phyloP scores from a whole-genome alignment of 495 filamentous ascomycete genomes.

The Podospora appendiculata region DNA sequence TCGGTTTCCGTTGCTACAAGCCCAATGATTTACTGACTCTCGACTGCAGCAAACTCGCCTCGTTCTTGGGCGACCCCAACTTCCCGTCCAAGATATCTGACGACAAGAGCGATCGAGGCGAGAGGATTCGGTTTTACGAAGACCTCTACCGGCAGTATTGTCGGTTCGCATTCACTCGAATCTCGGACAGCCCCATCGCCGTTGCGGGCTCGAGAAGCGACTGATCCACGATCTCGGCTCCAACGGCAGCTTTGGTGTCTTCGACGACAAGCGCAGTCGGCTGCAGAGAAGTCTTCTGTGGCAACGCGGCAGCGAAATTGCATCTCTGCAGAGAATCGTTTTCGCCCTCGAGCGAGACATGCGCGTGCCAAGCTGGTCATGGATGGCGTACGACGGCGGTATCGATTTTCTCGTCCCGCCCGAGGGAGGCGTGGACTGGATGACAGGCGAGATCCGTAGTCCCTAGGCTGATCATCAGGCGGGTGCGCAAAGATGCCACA shows the following conservation, averaged over 20 bases:
- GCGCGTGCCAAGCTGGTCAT: slow-evolving; percentile 2
- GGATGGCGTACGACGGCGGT: slow-evolving; percentile 5
- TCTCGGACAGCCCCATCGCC: slow-evolving; percentile 19
- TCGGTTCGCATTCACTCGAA: slow-evolving; percentile 12
- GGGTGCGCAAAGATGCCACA: too few species aligned
- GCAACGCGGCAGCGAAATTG: neutral
- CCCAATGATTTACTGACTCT: neutral
- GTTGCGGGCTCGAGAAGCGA: slow-evolving; percentile 21
- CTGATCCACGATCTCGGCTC: slow-evolving; percentile 11
- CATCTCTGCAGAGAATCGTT: too few species aligned
- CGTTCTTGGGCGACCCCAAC: slow-evolving; percentile 24
- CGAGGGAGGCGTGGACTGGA: neutral
- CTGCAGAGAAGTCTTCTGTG: slow-evolving; percentile 15
- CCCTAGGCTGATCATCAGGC: too few species aligned
- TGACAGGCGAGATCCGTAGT: neutral
- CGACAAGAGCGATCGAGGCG: slow-evolving; percentile 1
- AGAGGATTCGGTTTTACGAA: slow-evolving; percentile 16
- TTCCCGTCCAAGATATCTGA: slow-evolving; percentile 16
- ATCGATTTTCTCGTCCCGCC: neutral
- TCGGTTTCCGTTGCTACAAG: neutral
- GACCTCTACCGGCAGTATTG: slow-evolving; percentile 23
- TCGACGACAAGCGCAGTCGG: slow-evolving; percentile 4
- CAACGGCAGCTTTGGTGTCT: slow-evolving; percentile 12
- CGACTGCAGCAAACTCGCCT: slow-evolving; percentile 5
- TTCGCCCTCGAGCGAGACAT: too few species aligned